These are phyloP conservation scores for Acanthamoeba castellanii DNA, from an alignment of 208 protist species.

Conservation along the genomic window DNA sequence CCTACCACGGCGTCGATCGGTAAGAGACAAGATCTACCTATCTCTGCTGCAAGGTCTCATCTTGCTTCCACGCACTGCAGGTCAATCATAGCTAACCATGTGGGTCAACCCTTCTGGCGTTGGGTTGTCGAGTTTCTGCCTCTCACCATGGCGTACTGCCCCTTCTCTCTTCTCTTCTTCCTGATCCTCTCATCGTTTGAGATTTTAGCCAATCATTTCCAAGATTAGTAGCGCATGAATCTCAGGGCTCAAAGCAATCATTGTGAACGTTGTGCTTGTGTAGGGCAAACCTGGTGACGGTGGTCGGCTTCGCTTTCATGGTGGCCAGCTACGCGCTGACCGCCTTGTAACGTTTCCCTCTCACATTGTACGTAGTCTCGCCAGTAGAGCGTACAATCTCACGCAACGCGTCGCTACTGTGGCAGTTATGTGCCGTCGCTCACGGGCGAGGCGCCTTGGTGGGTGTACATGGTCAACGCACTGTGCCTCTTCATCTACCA, in stretches of 20 bases:
- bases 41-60: not conserved
- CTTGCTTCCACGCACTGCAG: not conserved
- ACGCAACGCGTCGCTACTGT: not conserved
- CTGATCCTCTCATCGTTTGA: not conserved
- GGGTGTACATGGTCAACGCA: slow-evolving; percentile 44
- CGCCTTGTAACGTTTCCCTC: not conserved
- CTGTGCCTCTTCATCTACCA: slow-evolving; percentile 61
- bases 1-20: slow-evolving; percentile 18
- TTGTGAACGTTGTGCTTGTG: not conserved
- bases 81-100: slow-evolving; percentile 61
- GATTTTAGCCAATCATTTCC: not conserved
- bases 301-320: slow-evolving; percentile 53
- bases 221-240: too few species aligned
- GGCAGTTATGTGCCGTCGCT: not conserved
- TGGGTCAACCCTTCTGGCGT: slow-evolving; percentile 44
- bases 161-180: not conserved
- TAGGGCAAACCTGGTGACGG: slow-evolving; percentile 42
- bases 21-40: not conserved
- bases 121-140: slow-evolving; percentile 59
- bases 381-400: not conserved
- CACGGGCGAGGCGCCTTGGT: slow-evolving; percentile 9
- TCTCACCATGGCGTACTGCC: not conserved
- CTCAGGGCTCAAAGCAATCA: not conserved
- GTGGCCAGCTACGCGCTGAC: slow-evolving; percentile 31
- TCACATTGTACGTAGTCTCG: not conserved